A percentile compares a stretch with the other conserved stretches of the same genome.
These are phyloP conservation scores for Penicillium frequentans DNA, from an alignment of 2,329 filamentous ascomycete species.

Conservation along the genomic window DNA sequence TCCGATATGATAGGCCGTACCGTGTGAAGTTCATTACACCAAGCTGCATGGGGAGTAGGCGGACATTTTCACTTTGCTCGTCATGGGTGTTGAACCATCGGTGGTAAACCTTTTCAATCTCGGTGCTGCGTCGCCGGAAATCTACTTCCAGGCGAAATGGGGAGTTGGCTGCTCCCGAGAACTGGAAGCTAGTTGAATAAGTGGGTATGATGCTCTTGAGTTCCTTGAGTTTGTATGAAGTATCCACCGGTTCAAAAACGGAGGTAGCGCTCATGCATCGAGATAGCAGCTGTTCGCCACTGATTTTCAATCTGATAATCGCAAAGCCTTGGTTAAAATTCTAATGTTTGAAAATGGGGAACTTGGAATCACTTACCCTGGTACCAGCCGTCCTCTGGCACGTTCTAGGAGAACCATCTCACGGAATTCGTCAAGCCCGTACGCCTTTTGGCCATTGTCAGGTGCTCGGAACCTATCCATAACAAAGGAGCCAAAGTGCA, in stretches of 20 bases:
- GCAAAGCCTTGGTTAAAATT: neutral
- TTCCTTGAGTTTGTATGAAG: constrained; percentile 17
- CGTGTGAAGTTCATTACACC: constrained; percentile 38
- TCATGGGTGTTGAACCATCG: constrained; percentile 36
- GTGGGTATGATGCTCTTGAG: constrained; percentile 28
- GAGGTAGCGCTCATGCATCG: constrained; percentile 29
- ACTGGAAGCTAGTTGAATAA: constrained; percentile 45
- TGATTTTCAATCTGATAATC: constrained; percentile 23
- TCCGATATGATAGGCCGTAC: constrained; percentile 24
- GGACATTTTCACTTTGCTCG: constrained; percentile 16
- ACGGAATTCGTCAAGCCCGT: constrained; percentile 41
- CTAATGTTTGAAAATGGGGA: neutral
- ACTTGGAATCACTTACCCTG: constrained; percentile 30
- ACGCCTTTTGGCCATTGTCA: constrained; percentile 22
- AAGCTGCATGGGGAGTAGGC: constrained; percentile 32
- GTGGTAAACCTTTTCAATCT: constrained; percentile 19
- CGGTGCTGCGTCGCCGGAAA: neutral
- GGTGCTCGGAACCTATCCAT: constrained; percentile 38
- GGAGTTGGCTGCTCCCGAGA: constrained; percentile 29
- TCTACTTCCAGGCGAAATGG: constrained; percentile 25
- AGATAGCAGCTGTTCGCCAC: constrained; percentile 27
- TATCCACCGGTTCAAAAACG: constrained; percentile 28
- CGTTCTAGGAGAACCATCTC: constrained; percentile 40
- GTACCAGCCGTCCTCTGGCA: constrained; percentile 38
- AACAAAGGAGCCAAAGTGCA: constrained; percentile 44